Percentiles rank a stretch among this genome's conserved stretches.
Conservation (phyloP, 2,329 filamentous ascomycete genomes). For the Cercospora berteroae region DNA sequence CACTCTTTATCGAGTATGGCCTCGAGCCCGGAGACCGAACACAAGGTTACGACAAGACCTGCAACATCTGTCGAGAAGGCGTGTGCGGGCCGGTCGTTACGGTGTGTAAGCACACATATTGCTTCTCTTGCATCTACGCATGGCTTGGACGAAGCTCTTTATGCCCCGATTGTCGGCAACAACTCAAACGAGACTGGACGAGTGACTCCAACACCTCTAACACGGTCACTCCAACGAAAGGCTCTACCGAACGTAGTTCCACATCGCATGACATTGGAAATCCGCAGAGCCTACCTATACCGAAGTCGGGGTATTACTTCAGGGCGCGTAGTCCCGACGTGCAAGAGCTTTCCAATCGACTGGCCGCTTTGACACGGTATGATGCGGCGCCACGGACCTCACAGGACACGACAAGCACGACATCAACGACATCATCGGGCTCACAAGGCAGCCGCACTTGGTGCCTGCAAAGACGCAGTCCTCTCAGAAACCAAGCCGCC, state of each 20-base stretch:
- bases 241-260: background rate
- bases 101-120: slow-evolving; percentile 19
- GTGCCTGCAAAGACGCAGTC: slow-evolving; percentile 14
- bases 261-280: background rate
- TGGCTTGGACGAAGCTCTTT: slow-evolving; percentile 14
- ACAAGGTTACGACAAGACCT: slow-evolving; percentile 11
- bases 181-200: slow-evolving; percentile 1
- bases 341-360: background rate
- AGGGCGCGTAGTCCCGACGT: background rate
- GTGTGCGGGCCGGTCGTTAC: slow-evolving; percentile 17
- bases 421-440: background rate
- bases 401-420: background rate
- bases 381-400: background rate
- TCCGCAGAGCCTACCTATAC: background rate
- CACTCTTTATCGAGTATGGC: slow-evolving; percentile 16
- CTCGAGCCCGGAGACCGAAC: slow-evolving; percentile 12
- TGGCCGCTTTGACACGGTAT: background rate
- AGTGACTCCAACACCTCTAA: background rate
- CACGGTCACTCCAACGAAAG: background rate
- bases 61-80: slow-evolving; percentile 19
- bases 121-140: slow-evolving; percentile 19
- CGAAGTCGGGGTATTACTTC: background rate
- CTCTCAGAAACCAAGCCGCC: slow-evolving; percentile 14
- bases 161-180: slow-evolving; percentile 14
- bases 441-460: background rate